phyloP scores from a whole-genome alignment of 2,329 filamentous ascomycete genomes.

The Trichoderma sp. region DNA sequence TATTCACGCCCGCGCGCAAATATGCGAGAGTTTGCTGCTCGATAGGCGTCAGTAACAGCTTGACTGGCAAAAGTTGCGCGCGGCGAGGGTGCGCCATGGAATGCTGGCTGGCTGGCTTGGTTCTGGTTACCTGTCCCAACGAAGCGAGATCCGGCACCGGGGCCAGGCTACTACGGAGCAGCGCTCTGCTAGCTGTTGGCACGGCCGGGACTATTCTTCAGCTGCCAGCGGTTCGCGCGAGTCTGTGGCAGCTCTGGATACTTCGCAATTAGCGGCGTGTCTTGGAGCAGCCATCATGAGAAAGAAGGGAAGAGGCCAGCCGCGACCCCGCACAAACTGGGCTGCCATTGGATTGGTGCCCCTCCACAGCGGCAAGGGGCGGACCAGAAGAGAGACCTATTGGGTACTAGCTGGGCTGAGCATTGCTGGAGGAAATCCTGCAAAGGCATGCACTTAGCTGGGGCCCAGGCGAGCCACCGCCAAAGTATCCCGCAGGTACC shows the following conservation, averaged over 20 bases:
- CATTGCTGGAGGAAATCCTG: neutral
- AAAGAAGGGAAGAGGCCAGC: neutral
- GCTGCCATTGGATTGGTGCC: slow-evolving; percentile 13
- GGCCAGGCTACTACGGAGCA: neutral
- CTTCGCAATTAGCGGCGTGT: neutral
- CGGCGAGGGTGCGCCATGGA: neutral
- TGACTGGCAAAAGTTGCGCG: neutral
- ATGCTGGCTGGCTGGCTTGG: neutral
- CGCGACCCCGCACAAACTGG: slow-evolving; percentile 11
- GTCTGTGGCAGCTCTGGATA: neutral
- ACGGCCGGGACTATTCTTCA: neutral
- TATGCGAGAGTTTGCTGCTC: neutral
- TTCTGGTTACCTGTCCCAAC: neutral
- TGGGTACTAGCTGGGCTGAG: neutral
- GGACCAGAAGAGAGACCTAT: slow-evolving; percentile 10
- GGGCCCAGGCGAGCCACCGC: neutral
- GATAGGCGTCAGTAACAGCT: neutral
- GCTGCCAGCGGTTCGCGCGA: neutral
- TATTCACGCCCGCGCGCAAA: slow-evolving; percentile 13
- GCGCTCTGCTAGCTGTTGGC: neutral
- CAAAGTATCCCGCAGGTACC: slow-evolving; percentile 7
- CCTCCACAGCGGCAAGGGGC: slow-evolving; percentile 17
- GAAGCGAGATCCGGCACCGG: slow-evolving; percentile 18
- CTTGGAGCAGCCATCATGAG: neutral
- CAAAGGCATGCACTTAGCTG: neutral